These are phyloP conservation scores for Cercospora janseana DNA, from an alignment of 2,329 filamentous ascomycete genomes.

Conservation along the genomic window DNA sequence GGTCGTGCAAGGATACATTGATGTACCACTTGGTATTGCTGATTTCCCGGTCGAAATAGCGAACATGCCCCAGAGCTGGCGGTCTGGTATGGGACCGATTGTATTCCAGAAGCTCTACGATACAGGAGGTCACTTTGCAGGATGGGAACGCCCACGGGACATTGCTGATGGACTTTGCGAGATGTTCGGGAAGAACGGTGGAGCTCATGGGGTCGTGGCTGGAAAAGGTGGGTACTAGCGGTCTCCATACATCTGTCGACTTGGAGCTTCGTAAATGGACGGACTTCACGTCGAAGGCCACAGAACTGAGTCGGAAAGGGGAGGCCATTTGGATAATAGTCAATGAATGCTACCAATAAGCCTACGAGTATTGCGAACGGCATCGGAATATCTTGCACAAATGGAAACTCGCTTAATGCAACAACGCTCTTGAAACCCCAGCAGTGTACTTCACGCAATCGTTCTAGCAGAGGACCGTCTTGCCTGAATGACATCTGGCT, in stretches of 20 bases:
- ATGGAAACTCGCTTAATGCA: neutral
- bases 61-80: conserved; percentile 52
- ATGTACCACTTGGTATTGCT: conserved; percentile 53
- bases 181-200: conserved; percentile 23
- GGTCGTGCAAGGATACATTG: conserved; percentile 43
- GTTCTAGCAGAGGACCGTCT: neutral
- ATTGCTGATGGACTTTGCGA: conserved; percentile 21
- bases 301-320: too few relatives aligned
- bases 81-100: conserved; percentile 56
- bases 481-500: conserved; percentile 12
- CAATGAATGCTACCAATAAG: too few relatives aligned
- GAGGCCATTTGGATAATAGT: too few relatives aligned
- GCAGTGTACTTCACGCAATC: neutral
- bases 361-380: too few relatives aligned
- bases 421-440: neutral
- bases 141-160: conserved; percentile 42
- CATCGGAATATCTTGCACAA: too few relatives aligned
- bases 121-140: conserved; percentile 59
- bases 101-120: conserved; percentile 55
- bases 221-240: conserved; percentile 16
- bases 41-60: conserved; percentile 59
- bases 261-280: too few relatives aligned
- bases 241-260: too few relatives aligned
- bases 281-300: too few relatives aligned
- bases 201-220: conserved; percentile 19